Evolutionary conservation across 352 stramenopile species (phyloP), one percentile per base, ranked within the genome.

Genomic region (Peronosclerospora sorghi): DNA sequence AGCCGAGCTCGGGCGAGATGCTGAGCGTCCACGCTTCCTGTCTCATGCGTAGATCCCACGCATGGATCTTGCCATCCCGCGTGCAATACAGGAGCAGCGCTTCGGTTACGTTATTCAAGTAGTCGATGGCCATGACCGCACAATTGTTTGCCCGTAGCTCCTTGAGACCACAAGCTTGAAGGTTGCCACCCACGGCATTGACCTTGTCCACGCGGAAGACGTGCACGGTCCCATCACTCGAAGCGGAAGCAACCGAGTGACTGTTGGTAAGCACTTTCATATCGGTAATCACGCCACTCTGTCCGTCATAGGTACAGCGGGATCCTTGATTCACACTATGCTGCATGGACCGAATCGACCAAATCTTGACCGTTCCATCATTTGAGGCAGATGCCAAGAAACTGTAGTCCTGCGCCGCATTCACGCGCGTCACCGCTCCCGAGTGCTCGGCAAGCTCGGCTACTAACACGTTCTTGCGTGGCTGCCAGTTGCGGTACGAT

Each of bases 341-440:
- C 51, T 97, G 86, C 54, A 97, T 73, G 13, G 95, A 94, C 15
- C 82, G 65, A 18, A 97, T 73, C 14, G 78, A 91, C 91, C 95
- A 99, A 27, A 99, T 78, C 70, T 96, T 92, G 23, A 96, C 90
- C 12, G 89, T 97, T 14, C 91, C 92, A 66, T 99, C 96, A 41
- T 92, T 89, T 21, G 86, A 97, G n/a, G 81, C 90, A 1, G 93
- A 97, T 2, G 89, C 90, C 40, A 99, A 83, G 47, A 98, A 98
- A 18, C 78, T 89, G 57, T 97, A 86, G 61, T 99, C 95, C 40
- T 96, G 79, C 2, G 94, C 84, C 12, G 98, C 78, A 35, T 78
- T 83, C 29, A 99, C 72, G 14, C 92, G 82, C 53, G 94, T 86
- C 2, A 98, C 91, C 34, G 95, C 81, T 9, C 73, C 89, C 0